phyloP scores from a whole-genome alignment of 345 rosid genomes.

The Microthlaspi erraticum region DNA sequence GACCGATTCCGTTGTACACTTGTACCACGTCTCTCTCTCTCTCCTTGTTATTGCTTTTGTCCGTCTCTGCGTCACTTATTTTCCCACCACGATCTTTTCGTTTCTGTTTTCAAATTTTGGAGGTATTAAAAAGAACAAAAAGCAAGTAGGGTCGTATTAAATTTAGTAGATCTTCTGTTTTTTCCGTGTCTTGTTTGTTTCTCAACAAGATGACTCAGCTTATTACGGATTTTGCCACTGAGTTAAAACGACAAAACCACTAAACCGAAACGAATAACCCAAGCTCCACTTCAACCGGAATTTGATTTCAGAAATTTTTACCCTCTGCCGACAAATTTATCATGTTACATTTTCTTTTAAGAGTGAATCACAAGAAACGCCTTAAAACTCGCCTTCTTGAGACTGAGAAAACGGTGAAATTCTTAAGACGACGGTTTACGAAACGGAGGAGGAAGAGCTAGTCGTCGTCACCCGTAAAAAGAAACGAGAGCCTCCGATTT shows the following conservation, averaged over 20 bases:
- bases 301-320: neutral
- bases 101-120: conserved; percentile 37
- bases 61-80: conserved; percentile 22
- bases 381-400: conserved; percentile 44
- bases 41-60: conserved; percentile 26
- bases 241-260: conserved; percentile 5
- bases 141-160: conserved; percentile 22
- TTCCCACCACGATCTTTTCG: conserved; percentile 36
- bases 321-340: neutral
- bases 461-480: conserved; percentile 42
- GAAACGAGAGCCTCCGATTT: conserved; percentile 60
- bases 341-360: conserved; percentile 18
- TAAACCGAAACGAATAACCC: conserved; percentile 20
- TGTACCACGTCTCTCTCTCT: conserved; percentile 42
- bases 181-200: conserved; percentile 9
- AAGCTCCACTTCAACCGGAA: neutral
- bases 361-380: conserved; percentile 44
- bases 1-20: conserved; percentile 32
- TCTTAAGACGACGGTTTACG: neutral
- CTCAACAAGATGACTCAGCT: conserved; percentile 7
- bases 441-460: conserved; percentile 1
- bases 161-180: conserved; percentile 19
- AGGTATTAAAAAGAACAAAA: conserved; percentile 36
- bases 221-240: neutral
- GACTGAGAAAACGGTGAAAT: conserved; percentile 15